These are phyloP conservation scores for Strigomonas culicis DNA, from an alignment of 208 protist genomes.

Conservation along the genomic window DNA sequence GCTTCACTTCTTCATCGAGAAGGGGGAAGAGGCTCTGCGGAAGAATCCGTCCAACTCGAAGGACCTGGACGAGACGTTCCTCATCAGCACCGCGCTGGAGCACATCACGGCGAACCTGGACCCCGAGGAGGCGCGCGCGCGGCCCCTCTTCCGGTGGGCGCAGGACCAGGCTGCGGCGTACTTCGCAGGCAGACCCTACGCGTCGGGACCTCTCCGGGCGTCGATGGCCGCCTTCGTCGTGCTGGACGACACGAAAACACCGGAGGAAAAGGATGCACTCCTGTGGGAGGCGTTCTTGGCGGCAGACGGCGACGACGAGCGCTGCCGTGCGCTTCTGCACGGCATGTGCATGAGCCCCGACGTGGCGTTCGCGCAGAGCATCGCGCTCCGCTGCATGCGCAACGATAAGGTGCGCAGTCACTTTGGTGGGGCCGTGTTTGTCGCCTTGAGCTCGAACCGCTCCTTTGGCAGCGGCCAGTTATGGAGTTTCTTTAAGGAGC, in stretches of 20 bases:
- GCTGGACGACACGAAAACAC: constrained; percentile 27
- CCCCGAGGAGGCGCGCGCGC: constrained; percentile 13
- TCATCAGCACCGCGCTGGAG: constrained; percentile 28
- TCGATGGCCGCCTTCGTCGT: constrained; percentile 44
- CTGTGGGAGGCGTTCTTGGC: constrained; percentile 49
- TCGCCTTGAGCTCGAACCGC: constrained; percentile 36
- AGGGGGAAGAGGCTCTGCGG: constrained; percentile 19
- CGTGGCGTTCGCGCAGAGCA: constrained; percentile 46
- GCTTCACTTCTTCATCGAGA: constrained; percentile 27
- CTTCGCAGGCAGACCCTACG: constrained; percentile 21
- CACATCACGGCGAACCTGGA: constrained; percentile 19
- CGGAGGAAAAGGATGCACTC: constrained; percentile 22
- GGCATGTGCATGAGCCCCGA: constrained; percentile 54
- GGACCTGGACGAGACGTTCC: constrained; percentile 31
- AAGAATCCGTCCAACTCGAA: not conserved
- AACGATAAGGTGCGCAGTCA: constrained; percentile 70
- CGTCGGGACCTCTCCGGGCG: constrained; percentile 24
- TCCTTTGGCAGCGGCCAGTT: constrained; percentile 37
- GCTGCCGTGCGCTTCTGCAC: constrained; percentile 50
- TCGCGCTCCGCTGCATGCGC: constrained; percentile 56
- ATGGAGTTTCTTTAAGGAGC: constrained; percentile 70
- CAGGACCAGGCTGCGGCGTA: constrained; percentile 48
- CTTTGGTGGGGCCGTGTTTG: constrained; percentile 70
- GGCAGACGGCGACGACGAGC: constrained; percentile 69
- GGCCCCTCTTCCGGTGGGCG: constrained; percentile 50